Conservation (phyloP, 2,329 filamentous ascomycete species). For the Daldinia sp. region DNA sequence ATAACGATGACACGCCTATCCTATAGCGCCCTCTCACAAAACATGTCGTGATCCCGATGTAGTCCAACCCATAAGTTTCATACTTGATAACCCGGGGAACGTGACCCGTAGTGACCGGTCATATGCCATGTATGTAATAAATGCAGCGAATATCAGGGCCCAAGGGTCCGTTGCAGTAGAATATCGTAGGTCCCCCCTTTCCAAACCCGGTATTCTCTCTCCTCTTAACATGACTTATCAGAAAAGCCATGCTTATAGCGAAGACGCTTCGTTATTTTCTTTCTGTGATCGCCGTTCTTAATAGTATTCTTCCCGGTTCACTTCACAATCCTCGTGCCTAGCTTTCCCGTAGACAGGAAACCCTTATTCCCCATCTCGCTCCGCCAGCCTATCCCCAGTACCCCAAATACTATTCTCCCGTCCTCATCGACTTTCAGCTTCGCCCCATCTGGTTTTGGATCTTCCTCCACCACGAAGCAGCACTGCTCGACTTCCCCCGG, state of each 20-base stretch:
- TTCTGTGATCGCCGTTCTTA: background rate
- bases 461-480: slow-evolving; percentile 70
- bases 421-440: slow-evolving; percentile 62
- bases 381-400: slow-evolving; percentile 88
- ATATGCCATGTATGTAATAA: background rate
- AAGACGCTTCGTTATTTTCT: background rate
- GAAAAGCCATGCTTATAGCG: background rate
- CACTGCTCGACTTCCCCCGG: slow-evolving; percentile 75
- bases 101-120: background rate
- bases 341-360: slow-evolving; percentile 86
- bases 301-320: background rate
- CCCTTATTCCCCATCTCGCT: slow-evolving; percentile 91
- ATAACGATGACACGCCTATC: slow-evolving; percentile 17
- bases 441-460: slow-evolving; percentile 49
- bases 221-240: background rate
- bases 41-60: slow-evolving; percentile 10
- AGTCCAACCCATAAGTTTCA: slow-evolving; percentile 13
- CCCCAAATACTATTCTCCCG: slow-evolving; percentile 76
- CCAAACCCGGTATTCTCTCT: background rate
- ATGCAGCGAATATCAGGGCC: background rate
- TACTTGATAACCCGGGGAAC: background rate
- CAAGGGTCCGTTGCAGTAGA: background rate
- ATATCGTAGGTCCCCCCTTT: background rate
- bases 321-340: slow-evolving; percentile 65
- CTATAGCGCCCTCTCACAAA: background rate